Evolutionary conservation across 306 rosid species (phyloP).

Genomic region (Rosa persica): DNA sequence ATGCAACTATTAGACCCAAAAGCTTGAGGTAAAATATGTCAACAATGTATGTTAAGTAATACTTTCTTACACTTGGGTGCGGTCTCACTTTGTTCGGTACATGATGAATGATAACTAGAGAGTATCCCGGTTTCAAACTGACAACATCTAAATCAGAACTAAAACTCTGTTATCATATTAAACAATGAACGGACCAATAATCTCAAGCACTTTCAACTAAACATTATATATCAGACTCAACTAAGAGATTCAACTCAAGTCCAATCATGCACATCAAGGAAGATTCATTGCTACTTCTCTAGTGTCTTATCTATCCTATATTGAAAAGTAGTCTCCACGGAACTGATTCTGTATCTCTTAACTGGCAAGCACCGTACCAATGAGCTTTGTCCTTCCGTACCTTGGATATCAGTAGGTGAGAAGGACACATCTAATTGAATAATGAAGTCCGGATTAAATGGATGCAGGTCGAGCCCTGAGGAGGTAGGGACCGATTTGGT

Average conservation of each 20-base stretch:
- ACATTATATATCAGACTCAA: neutral
- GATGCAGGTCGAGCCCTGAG: neutral
- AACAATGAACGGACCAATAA: neutral
- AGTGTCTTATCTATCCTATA: neutral
- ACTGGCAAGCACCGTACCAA: constrained; percentile 56
- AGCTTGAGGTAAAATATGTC: neutral
- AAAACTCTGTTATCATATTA: neutral
- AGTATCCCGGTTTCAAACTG: neutral
- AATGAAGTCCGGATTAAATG: constrained; percentile 16
- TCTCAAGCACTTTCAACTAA: neutral
- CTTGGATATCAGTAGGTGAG: constrained; percentile 22
- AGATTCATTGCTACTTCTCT: constrained; percentile 15
- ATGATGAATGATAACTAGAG: too few species aligned
- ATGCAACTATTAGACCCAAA: neutral
- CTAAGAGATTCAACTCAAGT: neutral
- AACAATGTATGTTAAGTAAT: neutral
- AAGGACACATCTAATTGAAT: constrained; percentile 25
- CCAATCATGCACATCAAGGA: constrained; percentile 9
- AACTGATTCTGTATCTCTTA: constrained; percentile 23
- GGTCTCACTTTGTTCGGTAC: neutral
- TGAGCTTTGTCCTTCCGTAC: constrained; percentile 53
- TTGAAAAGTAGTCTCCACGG: neutral
- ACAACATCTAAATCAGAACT: neutral
- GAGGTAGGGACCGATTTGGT: constrained; percentile 18
- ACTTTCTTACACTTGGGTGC: neutral